These are phyloP conservation scores for Scedosporium aurantiacum DNA, from an alignment of 2,329 filamentous ascomycete species.

Conservation along the genomic window DNA sequence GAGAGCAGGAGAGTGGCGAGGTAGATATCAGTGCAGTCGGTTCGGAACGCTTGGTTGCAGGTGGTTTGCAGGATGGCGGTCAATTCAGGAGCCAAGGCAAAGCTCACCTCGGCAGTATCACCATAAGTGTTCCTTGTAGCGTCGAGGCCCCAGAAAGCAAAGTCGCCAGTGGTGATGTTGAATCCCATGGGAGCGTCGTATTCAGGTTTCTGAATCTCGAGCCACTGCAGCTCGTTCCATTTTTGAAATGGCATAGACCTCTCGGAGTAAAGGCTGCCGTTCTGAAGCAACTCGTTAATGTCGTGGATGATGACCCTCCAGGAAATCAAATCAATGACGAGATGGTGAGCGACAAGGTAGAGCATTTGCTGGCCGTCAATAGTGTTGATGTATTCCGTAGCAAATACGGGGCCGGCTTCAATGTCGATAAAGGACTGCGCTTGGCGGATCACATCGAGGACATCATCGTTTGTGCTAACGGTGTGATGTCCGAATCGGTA, in stretches of 20 bases:
- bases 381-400: slow-evolving; percentile 35
- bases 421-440: slow-evolving; percentile 35
- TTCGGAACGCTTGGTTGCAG: slow-evolving; percentile 35
- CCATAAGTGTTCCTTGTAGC: slow-evolving; percentile 32
- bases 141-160: slow-evolving; percentile 36
- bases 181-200: slow-evolving; percentile 24
- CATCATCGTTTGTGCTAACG: slow-evolving; percentile 28
- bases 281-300: slow-evolving; percentile 35
- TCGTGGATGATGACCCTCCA: slow-evolving; percentile 40
- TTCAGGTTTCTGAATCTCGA: slow-evolving; percentile 21
- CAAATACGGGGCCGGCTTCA: slow-evolving; percentile 38
- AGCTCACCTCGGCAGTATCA: slow-evolving; percentile 28
- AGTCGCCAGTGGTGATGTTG: slow-evolving; percentile 25
- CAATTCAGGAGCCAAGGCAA: slow-evolving; percentile 30
- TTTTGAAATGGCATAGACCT: slow-evolving; percentile 35
- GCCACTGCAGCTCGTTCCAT: slow-evolving; percentile 36
- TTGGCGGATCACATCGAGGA: slow-evolving; percentile 27
- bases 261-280: slow-evolving; percentile 31
- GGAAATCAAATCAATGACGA: slow-evolving; percentile 38
- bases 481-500: slow-evolving; percentile 33
- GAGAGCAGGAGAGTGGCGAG: slow-evolving; percentile 43
- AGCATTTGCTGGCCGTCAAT: slow-evolving; percentile 33
- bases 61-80: slow-evolving; percentile 30
- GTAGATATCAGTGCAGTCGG: slow-evolving; percentile 42
- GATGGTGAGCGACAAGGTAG: slow-evolving; percentile 39